Percentiles rank a stretch among this genome's conserved stretches.
phyloP scores from a whole-genome alignment of 306 rosid genomes.

The Sindora glabra region DNA sequence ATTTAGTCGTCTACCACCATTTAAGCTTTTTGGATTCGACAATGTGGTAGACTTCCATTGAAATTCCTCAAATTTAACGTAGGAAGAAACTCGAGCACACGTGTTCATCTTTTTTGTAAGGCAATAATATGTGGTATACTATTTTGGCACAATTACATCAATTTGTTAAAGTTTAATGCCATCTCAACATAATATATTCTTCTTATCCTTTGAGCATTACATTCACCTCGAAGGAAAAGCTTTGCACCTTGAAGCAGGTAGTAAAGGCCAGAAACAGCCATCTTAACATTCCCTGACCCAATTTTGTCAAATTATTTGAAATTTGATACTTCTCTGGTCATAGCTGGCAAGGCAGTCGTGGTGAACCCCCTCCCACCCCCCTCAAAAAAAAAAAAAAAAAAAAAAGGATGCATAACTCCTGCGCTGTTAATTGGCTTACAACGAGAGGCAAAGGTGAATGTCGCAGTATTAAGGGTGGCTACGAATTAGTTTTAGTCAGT shows the following conservation, averaged over 20 bases:
- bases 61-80: constrained; percentile 5
- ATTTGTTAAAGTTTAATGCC: no score
- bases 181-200: background rate
- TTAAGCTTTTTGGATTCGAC: background rate
- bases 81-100: background rate
- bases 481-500: no score
- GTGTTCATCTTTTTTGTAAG: background rate
- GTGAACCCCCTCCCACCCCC: no score
- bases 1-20: background rate
- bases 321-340: no score
- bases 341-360: background rate
- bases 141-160: no score
- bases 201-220: background rate
- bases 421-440: no score
- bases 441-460: no score
- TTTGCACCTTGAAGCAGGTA: background rate
- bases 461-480: no score
- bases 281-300: background rate
- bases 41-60: background rate
- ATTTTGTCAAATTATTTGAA: no score
- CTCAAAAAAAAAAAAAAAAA: no score
- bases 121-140: no score
- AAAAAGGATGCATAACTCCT: no score
- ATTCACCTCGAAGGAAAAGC: background rate
- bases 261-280: background rate